Conservation (phyloP, 2,329 filamentous ascomycete species). For the Coleophoma cylindrospora region DNA sequence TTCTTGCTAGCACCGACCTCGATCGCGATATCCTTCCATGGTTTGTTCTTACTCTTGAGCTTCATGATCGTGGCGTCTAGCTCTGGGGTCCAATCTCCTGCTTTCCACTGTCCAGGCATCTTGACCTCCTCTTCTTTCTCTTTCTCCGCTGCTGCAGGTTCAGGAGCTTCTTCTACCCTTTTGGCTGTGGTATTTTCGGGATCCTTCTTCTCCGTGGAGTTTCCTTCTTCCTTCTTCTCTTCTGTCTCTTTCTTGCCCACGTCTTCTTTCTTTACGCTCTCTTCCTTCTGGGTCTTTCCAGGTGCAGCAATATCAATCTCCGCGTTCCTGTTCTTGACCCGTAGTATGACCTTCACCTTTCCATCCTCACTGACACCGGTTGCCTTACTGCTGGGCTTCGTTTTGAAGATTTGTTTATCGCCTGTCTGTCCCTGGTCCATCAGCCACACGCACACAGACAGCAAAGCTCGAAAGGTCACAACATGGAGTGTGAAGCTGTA, state of each 20-base stretch:
- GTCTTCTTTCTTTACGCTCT: constrained; percentile 4
- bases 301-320: neutral
- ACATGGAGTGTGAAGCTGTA: neutral
- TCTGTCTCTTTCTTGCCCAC: neutral
- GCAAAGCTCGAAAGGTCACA: too few species aligned
- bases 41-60: constrained; percentile 19
- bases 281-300: constrained; percentile 1
- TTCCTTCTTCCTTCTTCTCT: neutral
- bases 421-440: neutral
- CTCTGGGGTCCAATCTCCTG: constrained; percentile 15
- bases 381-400: neutral
- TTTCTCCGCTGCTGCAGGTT: constrained; percentile 2
- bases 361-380: neutral
- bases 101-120: constrained; percentile 1
- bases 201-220: neutral
- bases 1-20: constrained; percentile 4
- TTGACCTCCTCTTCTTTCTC: constrained; percentile 1
- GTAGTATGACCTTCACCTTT: neutral
- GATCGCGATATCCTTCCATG: constrained; percentile 17
- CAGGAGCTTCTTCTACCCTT: neutral
- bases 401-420: neutral
- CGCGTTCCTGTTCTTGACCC: neutral
- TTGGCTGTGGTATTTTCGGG: too few species aligned
- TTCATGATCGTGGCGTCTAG: constrained; percentile 18
- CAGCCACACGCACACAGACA: too few species aligned